Conservation (phyloP, 345 rosid species). For the Pugionium cornutum region DNA sequence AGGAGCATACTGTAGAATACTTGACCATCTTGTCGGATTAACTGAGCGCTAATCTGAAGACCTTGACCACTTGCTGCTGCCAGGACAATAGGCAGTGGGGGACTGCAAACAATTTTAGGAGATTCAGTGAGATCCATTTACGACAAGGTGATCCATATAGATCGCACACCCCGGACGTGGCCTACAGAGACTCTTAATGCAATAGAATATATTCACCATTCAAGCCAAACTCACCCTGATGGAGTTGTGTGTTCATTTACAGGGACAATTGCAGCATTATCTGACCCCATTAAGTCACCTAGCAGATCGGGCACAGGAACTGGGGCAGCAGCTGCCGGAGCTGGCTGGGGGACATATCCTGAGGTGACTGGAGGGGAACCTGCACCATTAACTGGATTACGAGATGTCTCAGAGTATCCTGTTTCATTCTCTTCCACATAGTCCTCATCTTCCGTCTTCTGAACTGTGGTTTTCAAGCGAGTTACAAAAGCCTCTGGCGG, state of each 20-base stretch:
- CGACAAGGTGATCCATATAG: background rate
- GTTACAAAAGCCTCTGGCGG: slow-evolving; percentile 93
- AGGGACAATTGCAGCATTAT: slow-evolving; percentile 68
- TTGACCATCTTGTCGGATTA: slow-evolving; percentile 75
- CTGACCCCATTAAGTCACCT: slow-evolving; percentile 81
- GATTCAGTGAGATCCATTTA: slow-evolving; percentile 19
- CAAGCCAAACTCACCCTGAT: slow-evolving; percentile 56
- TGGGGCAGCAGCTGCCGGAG: slow-evolving; percentile 50
- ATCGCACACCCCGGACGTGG: background rate
- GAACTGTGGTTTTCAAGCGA: slow-evolving; percentile 69
- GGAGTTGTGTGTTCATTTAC: slow-evolving; percentile 65
- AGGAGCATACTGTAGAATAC: slow-evolving; percentile 67
- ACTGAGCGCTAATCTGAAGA: slow-evolving; percentile 86
- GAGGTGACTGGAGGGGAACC: slow-evolving; percentile 59
- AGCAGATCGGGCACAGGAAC: slow-evolving; percentile 79
- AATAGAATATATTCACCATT: slow-evolving; percentile 2
- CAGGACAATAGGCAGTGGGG: slow-evolving; percentile 63
- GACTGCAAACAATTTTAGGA: slow-evolving; percentile 53
- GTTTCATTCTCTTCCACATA: slow-evolving; percentile 69
- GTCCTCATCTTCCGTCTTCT: slow-evolving; percentile 84
- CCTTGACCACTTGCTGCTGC: slow-evolving; percentile 68
- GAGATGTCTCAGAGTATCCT: slow-evolving; percentile 63
- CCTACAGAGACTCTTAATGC: background rate
- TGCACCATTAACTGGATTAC: slow-evolving; percentile 53
- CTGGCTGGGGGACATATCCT: slow-evolving; percentile 49